phyloP scores from a whole-genome alignment of 345 rosid genomes.

The Streptanthus diversifolius region DNA sequence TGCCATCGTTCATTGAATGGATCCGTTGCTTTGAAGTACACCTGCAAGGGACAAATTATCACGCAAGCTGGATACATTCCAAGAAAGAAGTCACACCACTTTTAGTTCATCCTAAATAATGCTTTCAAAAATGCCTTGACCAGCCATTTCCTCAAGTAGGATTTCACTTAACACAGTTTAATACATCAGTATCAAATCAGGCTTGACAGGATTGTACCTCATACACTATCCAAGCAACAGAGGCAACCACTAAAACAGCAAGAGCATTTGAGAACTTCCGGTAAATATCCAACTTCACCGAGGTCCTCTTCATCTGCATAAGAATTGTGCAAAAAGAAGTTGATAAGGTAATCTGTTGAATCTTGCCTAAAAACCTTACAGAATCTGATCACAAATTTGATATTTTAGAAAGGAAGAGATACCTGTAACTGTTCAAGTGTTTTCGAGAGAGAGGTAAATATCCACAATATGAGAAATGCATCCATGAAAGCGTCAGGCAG shows the following conservation, averaged over 20 bases:
- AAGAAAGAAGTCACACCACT: background rate
- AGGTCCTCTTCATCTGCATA: conserved; percentile 68
- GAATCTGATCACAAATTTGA: background rate
- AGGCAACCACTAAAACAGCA: conserved; percentile 72
- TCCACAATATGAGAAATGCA: conserved; percentile 94
- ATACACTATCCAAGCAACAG: conserved; percentile 85
- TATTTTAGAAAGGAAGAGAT: conserved; percentile 5
- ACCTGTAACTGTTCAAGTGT: conserved; percentile 94
- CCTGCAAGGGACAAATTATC: conserved; percentile 44
- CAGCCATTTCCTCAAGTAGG: background rate
- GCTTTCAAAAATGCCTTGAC: background rate
- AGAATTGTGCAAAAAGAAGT: conserved; percentile 1
- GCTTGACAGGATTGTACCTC: conserved; percentile 53
- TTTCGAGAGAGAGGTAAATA: conserved; percentile 78
- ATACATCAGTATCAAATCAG: background rate
- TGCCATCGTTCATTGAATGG: conserved; percentile 91
- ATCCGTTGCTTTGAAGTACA: conserved; percentile 95
- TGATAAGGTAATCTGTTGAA: background rate
- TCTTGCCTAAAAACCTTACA: conserved; percentile 5
- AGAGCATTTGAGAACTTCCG: conserved; percentile 95
- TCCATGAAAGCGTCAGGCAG: conserved; percentile 93
- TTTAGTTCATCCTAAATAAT: background rate
- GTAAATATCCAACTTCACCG: conserved; percentile 83
- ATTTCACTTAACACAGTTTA: background rate
- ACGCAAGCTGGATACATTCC: background rate